A percentile compares a stretch with the other conserved stretches of the same genome.
Conservation (phyloP, 306 rosid genomes). For the Gastrolobium villosum region DNA sequence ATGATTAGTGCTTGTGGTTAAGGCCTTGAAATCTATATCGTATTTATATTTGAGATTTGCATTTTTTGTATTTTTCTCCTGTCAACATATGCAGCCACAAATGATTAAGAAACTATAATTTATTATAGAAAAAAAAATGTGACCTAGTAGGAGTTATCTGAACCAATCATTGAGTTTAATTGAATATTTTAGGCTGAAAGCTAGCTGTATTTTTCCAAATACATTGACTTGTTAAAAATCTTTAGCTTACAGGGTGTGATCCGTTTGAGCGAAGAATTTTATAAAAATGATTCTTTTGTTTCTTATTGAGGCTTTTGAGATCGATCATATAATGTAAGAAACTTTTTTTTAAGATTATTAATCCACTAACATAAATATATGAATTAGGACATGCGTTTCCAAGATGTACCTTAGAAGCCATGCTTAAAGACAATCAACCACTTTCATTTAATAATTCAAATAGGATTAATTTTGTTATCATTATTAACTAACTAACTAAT, state of each 20-base stretch:
- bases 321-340: neutral
- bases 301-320: neutral
- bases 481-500: too few relatives aligned
- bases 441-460: neutral
- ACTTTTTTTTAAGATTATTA: neutral
- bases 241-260: neutral
- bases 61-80: constrained; percentile 37
- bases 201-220: neutral
- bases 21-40: constrained; percentile 21
- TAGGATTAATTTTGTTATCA: neutral
- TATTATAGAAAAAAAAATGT: neutral
- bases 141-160: neutral
- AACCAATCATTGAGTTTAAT: neutral
- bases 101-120: neutral
- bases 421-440: too few relatives aligned
- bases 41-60: constrained; percentile 44
- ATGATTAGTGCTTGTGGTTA: constrained; percentile 18
- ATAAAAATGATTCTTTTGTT: neutral
- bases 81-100: constrained; percentile 27
- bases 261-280: neutral
- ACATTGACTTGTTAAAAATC: constrained; percentile 26
- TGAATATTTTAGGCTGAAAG: neutral
- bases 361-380: neutral
- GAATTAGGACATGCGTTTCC: neutral
- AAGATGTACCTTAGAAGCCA: neutral